phyloP scores from a whole-genome alignment of 2,329 filamentous ascomycete genomes.

The Verticillium klebahnii region DNA sequence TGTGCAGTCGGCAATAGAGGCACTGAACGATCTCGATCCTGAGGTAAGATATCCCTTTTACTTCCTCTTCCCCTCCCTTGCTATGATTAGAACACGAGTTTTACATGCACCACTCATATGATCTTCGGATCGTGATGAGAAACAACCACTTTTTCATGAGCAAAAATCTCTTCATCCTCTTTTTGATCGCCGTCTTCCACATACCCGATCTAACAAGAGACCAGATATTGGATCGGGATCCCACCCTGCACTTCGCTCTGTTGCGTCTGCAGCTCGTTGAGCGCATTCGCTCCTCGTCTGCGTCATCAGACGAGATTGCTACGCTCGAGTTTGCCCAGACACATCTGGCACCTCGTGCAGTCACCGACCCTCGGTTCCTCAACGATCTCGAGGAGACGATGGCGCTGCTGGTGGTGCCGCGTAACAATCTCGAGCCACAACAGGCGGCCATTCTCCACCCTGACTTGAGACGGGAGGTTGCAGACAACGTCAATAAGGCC shows the following conservation, averaged over 20 bases:
- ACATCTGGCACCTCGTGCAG: slow-evolving; percentile 81
- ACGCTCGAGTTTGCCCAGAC: slow-evolving; percentile 84
- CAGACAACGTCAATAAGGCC: slow-evolving; percentile 82
- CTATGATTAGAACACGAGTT: slow-evolving; percentile 88
- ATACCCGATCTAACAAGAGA: slow-evolving; percentile 19
- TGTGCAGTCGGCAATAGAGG: slow-evolving; percentile 79
- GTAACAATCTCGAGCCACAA: slow-evolving; percentile 72
- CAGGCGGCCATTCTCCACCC: slow-evolving; percentile 75
- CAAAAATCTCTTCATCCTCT: slow-evolving; percentile 6
- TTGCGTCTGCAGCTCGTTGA: slow-evolving; percentile 90
- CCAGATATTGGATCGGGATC: slow-evolving; percentile 82
- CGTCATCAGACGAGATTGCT: slow-evolving; percentile 66
- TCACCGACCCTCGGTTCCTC: slow-evolving; percentile 75
- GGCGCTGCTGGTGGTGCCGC: slow-evolving; percentile 82
- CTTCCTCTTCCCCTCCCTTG: slow-evolving; percentile 27
- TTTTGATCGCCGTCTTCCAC: slow-evolving; percentile 1
- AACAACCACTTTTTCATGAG: slow-evolving; percentile 58
- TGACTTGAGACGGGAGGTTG: slow-evolving; percentile 75
- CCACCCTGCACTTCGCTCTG: slow-evolving; percentile 81
- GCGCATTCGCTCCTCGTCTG: slow-evolving; percentile 74
- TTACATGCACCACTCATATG: slow-evolving; percentile 99
- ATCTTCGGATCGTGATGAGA: slow-evolving; percentile 86
- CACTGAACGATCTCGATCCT: slow-evolving; percentile 84
- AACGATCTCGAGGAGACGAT: slow-evolving; percentile 89
- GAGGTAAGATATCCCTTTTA: slow-evolving; percentile 60